Evolutionary conservation across 345 rosid genomes (phyloP), one percentile per base, ranked within the genome.

Genomic region (Dipteronia sinensis): DNA sequence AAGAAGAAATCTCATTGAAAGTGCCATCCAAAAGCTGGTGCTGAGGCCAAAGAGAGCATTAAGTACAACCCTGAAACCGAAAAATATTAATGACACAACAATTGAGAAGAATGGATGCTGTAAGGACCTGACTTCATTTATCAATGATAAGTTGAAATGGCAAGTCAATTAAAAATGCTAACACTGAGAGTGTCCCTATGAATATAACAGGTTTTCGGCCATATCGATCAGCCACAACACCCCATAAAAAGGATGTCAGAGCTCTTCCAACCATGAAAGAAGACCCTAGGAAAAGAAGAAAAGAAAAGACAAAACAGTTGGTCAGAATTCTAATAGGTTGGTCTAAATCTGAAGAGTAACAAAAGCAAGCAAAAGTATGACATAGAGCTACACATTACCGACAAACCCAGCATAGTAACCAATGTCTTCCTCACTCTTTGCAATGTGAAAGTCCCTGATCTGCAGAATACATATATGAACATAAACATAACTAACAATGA

Each of bases 251-350:
- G 31, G 99, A 95, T 51, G 99, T 95, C 77, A 90, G 76, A 53
- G 97, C 93, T 89, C 99, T 78, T 4, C 97, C 99, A 66, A 91
- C 82, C 99, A 95, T 93, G 73, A 86, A 92, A 16, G 99, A 82
- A 75, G 94, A 91, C 40, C 99, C 99, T 95, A 76, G 49, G 38
- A 22, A 76, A 22, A 10, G 78, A 53, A 61, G 3, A n/a, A n/a
- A n/a, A n/a, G n/a, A n/a, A n/a, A n/a, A 13, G 73, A 25, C 20
- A 69, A 47, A 23, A 69, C n/a, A 49, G 12, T n/a, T 22, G 49
- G 40, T 3, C 31, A 29, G 73, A 56, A 69, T 16, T 46, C 73
- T 56, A 19, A 69, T 46, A 69, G 34, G 20, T 49, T 25, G 61
- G 22, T 10, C 53, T 47, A 47, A 47, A 47, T 47, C 53, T 47